A percentile compares a stretch with the other conserved stretches of the same genome.
Conservation (phyloP, 495 filamentous ascomycete genomes). For the Gamarada debralockiae region DNA sequence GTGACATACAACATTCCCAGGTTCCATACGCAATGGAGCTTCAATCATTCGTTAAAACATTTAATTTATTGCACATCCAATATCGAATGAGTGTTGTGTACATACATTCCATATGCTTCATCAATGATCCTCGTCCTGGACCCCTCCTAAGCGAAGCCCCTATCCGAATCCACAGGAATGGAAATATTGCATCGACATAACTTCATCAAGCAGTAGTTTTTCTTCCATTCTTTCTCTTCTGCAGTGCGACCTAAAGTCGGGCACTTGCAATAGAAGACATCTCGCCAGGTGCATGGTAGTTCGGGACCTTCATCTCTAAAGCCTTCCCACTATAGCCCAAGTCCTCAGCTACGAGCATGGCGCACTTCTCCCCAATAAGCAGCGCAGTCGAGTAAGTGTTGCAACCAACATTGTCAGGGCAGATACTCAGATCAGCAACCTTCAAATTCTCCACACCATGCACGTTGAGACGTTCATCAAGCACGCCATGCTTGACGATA, state of each 20-base stretch:
- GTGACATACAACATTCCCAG: no score
- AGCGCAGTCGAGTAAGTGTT: slow-evolving; percentile 73
- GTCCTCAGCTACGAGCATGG: slow-evolving; percentile 67
- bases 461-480: slow-evolving; percentile 78
- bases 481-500: slow-evolving; percentile 75
- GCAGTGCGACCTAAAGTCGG: slow-evolving; percentile 1
- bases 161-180: no score
- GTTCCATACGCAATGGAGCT: no score
- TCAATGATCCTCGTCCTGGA: no score
- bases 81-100: no score
- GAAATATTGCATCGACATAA: no score
- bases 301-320: slow-evolving; percentile 65
- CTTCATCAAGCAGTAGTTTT: no score
- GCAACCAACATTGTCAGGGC: slow-evolving; percentile 78
- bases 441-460: slow-evolving; percentile 78
- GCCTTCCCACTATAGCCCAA: slow-evolving; percentile 70
- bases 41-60: no score
- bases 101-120: no score
- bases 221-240: no score
- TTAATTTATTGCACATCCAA: no score
- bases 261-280: neutral
- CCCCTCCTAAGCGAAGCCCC: no score
- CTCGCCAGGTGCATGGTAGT: slow-evolving; percentile 57
- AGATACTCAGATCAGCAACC: slow-evolving; percentile 77
- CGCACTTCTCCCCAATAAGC: slow-evolving; percentile 80